Conservation (phyloP, 192 early-diverging fungal genomes). For the Backusella westeae region DNA sequence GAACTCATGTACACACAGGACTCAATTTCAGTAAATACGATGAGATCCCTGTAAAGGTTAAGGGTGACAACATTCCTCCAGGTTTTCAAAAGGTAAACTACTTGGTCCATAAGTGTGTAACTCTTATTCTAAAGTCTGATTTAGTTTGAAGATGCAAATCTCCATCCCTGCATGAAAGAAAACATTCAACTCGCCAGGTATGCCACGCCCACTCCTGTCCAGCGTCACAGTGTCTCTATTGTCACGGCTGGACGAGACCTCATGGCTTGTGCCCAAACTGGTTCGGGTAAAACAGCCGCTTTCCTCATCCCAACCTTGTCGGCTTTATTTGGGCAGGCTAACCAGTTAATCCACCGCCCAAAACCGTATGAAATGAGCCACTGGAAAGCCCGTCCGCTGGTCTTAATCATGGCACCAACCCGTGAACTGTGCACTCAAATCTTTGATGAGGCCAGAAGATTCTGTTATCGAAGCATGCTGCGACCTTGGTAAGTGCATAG, state of each 20-base stretch:
- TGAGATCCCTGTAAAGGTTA: slow-evolving; percentile 62
- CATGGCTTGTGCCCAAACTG: slow-evolving; percentile 87
- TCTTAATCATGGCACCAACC: slow-evolving; percentile 85
- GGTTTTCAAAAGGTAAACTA: slow-evolving; percentile 48
- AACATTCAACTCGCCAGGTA: slow-evolving; percentile 68
- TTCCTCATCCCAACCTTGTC: slow-evolving; percentile 78
- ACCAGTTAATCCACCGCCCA: not conserved
- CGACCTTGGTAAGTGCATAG: slow-evolving; percentile 47
- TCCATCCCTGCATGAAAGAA: slow-evolving; percentile 63
- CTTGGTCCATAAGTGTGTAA: slow-evolving; percentile 3
- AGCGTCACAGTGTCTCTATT: slow-evolving; percentile 58
- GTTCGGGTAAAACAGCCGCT: slow-evolving; percentile 74
- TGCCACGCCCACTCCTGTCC: slow-evolving; percentile 71
- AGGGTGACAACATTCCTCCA: slow-evolving; percentile 47
- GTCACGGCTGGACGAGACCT: slow-evolving; percentile 63
- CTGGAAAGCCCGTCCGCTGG: slow-evolving; percentile 16
- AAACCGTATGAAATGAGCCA: not conserved
- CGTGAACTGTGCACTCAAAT: slow-evolving; percentile 89
- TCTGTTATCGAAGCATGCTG: slow-evolving; percentile 28
- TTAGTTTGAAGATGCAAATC: slow-evolving; percentile 61
- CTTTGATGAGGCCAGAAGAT: slow-evolving; percentile 68
- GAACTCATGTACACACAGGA: slow-evolving; percentile 62
- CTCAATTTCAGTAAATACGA: slow-evolving; percentile 80
- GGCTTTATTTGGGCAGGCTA: slow-evolving; percentile 51
- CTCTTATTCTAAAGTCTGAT: not conserved